Evolutionary conservation across 495 filamentous ascomycete genomes (phyloP).

Genomic region (Penicillium salamii): DNA sequence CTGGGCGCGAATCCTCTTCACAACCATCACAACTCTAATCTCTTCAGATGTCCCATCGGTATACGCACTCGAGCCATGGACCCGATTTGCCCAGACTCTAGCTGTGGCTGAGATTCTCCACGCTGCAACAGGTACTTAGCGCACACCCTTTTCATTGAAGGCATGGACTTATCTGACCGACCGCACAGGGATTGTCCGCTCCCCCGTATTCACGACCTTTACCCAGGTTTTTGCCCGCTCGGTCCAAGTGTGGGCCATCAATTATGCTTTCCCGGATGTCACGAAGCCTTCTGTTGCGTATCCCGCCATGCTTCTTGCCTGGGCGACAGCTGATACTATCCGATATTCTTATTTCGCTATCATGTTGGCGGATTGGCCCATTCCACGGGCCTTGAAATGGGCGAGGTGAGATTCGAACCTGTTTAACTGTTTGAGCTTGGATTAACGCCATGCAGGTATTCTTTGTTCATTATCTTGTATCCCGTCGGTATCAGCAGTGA

Average conservation of each 20-base stretch:
- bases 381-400: conserved; percentile 41
- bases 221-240: conserved; percentile 53
- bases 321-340: conserved; percentile 49
- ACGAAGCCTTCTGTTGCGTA: conserved; percentile 35
- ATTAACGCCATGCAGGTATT: conserved; percentile 34
- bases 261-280: conserved; percentile 35
- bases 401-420: conserved; percentile 25
- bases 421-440: background rate
- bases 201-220: conserved; percentile 51
- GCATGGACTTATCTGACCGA: conserved; percentile 1
- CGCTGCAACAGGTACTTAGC: conserved; percentile 46
- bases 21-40: conserved; percentile 6
- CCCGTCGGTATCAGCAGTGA: conserved; percentile 53
- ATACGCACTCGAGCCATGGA: conserved; percentile 30
- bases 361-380: conserved; percentile 19
- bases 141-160: background rate
- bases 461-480: conserved; percentile 52
- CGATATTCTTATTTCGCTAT: conserved; percentile 54
- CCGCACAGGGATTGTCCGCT: conserved; percentile 44
- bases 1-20: conserved; percentile 53
- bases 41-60: conserved; percentile 11
- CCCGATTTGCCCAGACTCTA: conserved; percentile 28
- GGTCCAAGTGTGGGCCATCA: conserved; percentile 54
- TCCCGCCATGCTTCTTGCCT: conserved; percentile 50
- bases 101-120: conserved; percentile 32